Percentiles rank a stretch among this genome's conserved stretches.
These are phyloP conservation scores for Cyanidium caldarium DNA, from an alignment of 23 red algal species.

Conservation along the genomic window DNA sequence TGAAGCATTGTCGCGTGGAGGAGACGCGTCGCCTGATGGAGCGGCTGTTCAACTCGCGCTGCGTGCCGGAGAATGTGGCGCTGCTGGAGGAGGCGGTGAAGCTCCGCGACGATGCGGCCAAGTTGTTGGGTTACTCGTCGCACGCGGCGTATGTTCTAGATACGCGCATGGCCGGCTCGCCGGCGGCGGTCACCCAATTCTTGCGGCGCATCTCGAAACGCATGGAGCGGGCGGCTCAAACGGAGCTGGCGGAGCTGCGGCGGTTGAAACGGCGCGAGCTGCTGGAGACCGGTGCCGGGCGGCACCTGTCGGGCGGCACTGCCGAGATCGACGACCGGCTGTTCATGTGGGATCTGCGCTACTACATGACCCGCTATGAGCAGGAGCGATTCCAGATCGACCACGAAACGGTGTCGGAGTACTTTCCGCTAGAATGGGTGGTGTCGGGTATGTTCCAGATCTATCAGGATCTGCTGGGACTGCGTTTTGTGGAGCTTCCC, in stretches of 20 bases:
- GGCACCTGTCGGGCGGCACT: neutral
- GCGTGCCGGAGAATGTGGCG: neutral
- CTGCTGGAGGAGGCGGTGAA: neutral
- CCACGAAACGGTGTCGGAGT: neutral
- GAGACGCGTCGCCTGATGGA: constrained; percentile 2
- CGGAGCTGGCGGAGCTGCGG: neutral
- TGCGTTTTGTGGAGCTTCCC: neutral
- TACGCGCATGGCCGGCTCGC: neutral
- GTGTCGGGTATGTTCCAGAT: neutral
- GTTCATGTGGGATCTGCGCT: neutral
- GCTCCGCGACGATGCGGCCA: neutral
- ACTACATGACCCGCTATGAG: constrained; percentile 2
- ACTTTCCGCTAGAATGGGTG: neutral
- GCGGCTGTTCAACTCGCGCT: neutral
- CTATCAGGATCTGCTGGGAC: neutral
- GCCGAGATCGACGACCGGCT: neutral
- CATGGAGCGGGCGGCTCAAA: neutral
- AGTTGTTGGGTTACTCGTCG: neutral
- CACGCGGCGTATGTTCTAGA: constrained; percentile 2
- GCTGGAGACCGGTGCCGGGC: too few species aligned
- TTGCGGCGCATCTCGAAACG: neutral
- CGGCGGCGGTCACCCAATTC: neutral
- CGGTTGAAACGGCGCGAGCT: neutral
- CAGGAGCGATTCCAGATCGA: constrained; percentile 1
- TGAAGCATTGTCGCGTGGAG: neutral